Evolutionary conservation across 495 filamentous ascomycete species (phyloP).

Genomic region (Penicillium robsamsonii): DNA sequence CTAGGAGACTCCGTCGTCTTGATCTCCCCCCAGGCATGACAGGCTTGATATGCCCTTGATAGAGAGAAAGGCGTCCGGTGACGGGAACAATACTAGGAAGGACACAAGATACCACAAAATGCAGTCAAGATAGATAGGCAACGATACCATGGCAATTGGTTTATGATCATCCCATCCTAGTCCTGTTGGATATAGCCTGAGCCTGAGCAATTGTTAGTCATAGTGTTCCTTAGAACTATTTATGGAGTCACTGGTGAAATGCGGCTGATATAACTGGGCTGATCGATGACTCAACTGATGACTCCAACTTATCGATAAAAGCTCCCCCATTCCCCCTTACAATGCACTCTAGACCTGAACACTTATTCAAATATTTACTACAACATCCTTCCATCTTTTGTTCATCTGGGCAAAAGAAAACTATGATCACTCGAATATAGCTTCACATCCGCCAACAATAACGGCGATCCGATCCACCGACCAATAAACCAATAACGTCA

Average conservation of each 20-base stretch:
- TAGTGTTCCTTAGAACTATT: constrained; percentile 13
- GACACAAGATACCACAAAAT: constrained; percentile 25
- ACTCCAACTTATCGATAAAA: constrained; percentile 42
- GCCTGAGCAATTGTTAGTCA: constrained; percentile 11
- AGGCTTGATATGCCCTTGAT: constrained; percentile 18
- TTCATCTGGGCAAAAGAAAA: constrained; percentile 19
- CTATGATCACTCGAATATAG: constrained; percentile 51
- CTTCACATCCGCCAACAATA: constrained; percentile 31
- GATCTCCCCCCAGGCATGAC: constrained; percentile 74
- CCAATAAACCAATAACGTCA: constrained; percentile 30
- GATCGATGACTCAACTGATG: constrained; percentile 32
- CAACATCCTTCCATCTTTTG: constrained; percentile 7
- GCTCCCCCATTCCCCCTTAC: constrained; percentile 22
- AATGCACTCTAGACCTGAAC: neutral
- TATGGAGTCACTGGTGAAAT: neutral
- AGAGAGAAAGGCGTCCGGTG: constrained; percentile 27
- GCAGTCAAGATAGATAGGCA: constrained; percentile 30
- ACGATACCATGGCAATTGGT: constrained; percentile 33
- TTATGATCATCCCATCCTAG: constrained; percentile 15
- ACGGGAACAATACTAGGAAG: constrained; percentile 15
- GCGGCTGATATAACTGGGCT: neutral
- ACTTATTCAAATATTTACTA: neutral
- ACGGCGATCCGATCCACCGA: constrained; percentile 19
- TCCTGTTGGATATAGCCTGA: constrained; percentile 6
- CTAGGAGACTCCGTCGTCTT: constrained; percentile 93